These are phyloP conservation scores for Starmerella asiatica DNA, from an alignment of 805 yeast genomes.

Conservation along the genomic window DNA sequence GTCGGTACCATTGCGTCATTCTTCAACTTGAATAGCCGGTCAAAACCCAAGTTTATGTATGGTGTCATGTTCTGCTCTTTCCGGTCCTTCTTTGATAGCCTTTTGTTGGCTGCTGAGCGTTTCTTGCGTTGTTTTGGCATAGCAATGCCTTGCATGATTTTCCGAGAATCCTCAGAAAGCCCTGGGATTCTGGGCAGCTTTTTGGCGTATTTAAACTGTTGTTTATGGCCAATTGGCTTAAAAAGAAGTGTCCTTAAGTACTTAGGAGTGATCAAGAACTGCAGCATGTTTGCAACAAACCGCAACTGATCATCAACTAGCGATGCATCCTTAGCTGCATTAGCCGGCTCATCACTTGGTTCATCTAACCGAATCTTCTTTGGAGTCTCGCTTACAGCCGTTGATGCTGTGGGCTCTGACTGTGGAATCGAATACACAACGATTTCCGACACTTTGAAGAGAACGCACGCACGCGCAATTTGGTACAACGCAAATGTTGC, in stretches of 20 bases:
- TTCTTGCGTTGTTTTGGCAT: constrained; percentile 33
- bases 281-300: constrained; percentile 45
- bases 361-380: constrained; percentile 24
- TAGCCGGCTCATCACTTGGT: constrained; percentile 8
- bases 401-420: constrained; percentile 15
- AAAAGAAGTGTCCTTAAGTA: constrained; percentile 58
- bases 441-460: constrained; percentile 59
- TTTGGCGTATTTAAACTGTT: constrained; percentile 37
- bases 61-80: constrained; percentile 46
- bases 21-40: constrained; percentile 42
- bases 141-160: constrained; percentile 35
- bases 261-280: constrained; percentile 74
- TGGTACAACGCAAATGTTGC: constrained; percentile 63
- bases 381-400: constrained; percentile 23
- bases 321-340: constrained; percentile 8
- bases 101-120: constrained; percentile 34
- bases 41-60: constrained; percentile 63
- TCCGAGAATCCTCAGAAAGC: constrained; percentile 46
- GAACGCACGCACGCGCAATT: constrained; percentile 59
- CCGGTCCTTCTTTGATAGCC: constrained; percentile 38
- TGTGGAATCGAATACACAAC: constrained; percentile 47
- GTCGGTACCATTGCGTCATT: constrained; percentile 44
- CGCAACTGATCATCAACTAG: constrained; percentile 13
- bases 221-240: constrained; percentile 23
- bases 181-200: constrained; percentile 59